A percentile compares a stretch with the other conserved stretches of the same genome.
These are phyloP conservation scores for Boletellus ananiceps DNA, from an alignment of 768 basidiomycete genomes.

Conservation along the genomic window DNA sequence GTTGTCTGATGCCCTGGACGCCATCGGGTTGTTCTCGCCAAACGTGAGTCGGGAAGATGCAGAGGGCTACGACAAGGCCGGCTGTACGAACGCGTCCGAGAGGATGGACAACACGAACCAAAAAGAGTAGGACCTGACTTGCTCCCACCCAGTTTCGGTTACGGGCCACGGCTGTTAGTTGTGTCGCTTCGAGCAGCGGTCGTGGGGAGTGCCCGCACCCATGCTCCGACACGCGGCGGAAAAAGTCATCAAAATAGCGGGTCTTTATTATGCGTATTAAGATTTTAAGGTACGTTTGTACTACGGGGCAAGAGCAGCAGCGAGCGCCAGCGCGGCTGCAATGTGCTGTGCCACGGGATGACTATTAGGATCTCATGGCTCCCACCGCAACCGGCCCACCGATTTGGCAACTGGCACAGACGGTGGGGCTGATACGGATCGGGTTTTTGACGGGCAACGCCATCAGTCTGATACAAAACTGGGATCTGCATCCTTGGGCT, in stretches of 20 bases:
- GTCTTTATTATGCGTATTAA: slow-evolving; percentile 17
- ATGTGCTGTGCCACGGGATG: slow-evolving; percentile 2
- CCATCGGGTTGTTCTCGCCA: slow-evolving; percentile 17
- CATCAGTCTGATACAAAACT: slow-evolving; percentile 61
- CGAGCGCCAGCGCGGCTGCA: slow-evolving; percentile 23
- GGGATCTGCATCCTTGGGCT: slow-evolving; percentile 48
- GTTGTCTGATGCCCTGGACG: slow-evolving; percentile 37
- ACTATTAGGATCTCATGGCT: slow-evolving; percentile 11
- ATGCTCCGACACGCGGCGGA: not conserved
- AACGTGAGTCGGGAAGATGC: too few species aligned
- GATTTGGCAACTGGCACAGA: slow-evolving; percentile 33
- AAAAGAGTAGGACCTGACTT: too few species aligned
- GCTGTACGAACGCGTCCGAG: too few species aligned
- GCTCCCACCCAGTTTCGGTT: too few species aligned
- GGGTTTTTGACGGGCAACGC: slow-evolving; percentile 62
- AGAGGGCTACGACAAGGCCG: too few species aligned
- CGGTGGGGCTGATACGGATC: slow-evolving; percentile 61
- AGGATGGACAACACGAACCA: too few species aligned
- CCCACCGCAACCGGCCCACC: slow-evolving; percentile 12
- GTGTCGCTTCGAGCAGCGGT: too few species aligned
- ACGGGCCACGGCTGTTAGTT: too few species aligned
- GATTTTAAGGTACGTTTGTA: slow-evolving; percentile 20
- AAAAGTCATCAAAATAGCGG: not conserved
- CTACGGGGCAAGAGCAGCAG: slow-evolving; percentile 7
- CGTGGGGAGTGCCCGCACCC: too few species aligned